Conservation (phyloP, 352 stramenopile species). For the Paralagenidium karlingii region DNA sequence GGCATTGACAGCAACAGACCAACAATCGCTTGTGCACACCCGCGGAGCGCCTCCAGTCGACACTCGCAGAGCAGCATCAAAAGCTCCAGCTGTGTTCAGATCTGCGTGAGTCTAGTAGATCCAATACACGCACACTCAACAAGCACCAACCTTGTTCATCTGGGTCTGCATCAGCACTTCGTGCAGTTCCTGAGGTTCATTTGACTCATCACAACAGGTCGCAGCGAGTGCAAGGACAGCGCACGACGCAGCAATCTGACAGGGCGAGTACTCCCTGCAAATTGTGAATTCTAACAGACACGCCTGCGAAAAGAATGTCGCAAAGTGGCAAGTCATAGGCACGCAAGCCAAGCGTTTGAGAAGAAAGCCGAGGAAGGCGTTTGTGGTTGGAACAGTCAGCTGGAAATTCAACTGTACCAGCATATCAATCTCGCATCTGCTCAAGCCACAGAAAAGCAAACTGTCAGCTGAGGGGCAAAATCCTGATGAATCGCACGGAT, state of each 20-base stretch:
- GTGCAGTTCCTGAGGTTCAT: too few species aligned
- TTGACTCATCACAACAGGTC: too few species aligned
- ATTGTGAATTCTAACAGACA: conserved; percentile 44
- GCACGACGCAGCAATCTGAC: conserved; percentile 27
- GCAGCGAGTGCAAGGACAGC: conserved; percentile 18
- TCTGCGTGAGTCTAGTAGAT: too few species aligned
- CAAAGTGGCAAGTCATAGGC: conserved; percentile 20
- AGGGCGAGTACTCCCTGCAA: conserved; percentile 28
- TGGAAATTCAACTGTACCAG: conserved; percentile 93
- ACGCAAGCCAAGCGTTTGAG: conserved; percentile 67
- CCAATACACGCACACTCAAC: conserved; percentile 5
- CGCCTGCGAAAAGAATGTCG: conserved; percentile 45
- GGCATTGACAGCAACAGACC: conserved; percentile 5
- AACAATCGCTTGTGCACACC: neutral
- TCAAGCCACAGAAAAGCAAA: conserved; percentile 33
- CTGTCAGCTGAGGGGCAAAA: neutral
- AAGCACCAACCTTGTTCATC: too few species aligned
- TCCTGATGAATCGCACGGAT: neutral
- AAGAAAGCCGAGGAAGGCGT: conserved; percentile 94
- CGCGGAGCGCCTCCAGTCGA: conserved; percentile 1
- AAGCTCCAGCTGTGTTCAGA: neutral
- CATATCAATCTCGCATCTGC: conserved; percentile 93
- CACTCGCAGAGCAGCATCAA: neutral
- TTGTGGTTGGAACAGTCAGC: conserved; percentile 91
- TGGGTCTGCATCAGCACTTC: too few species aligned